phyloP scores from a whole-genome alignment of 208 protist genomes.

The Naegleria gruberi region DNA sequence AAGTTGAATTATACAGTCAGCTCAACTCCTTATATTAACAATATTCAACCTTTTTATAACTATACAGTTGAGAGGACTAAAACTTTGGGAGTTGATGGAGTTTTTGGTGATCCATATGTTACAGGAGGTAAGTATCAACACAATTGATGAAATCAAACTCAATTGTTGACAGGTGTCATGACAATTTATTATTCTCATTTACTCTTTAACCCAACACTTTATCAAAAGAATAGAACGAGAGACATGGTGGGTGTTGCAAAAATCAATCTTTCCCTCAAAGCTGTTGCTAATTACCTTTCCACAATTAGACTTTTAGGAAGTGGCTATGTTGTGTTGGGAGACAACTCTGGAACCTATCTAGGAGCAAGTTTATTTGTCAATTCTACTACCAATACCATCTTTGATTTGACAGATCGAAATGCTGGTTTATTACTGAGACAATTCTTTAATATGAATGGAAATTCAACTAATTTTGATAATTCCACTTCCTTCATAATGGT shows the following conservation, averaged over 20 bases:
- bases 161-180: background rate
- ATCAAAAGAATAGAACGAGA: background rate
- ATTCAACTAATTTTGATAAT: background rate
- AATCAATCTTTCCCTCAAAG: background rate
- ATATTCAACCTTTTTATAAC: background rate
- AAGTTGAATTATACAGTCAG: background rate
- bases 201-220: background rate
- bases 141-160: too few relatives aligned
- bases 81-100: background rate
- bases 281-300: background rate
- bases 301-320: background rate
- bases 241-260: background rate
- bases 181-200: background rate
- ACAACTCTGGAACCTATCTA: background rate
- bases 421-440: background rate
- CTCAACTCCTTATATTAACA: background rate
- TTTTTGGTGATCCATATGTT: background rate
- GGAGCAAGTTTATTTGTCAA: background rate
- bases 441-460: background rate
- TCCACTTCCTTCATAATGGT: background rate
- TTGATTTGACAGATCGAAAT: background rate
- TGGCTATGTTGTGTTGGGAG: background rate
- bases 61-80: background rate
- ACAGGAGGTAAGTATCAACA: too few relatives aligned
- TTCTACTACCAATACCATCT: background rate